Percentiles rank a stretch among this genome's conserved stretches.
Conservation (phyloP, 768 basidiomycete genomes). For the Xerocomellus dryophilus region DNA sequence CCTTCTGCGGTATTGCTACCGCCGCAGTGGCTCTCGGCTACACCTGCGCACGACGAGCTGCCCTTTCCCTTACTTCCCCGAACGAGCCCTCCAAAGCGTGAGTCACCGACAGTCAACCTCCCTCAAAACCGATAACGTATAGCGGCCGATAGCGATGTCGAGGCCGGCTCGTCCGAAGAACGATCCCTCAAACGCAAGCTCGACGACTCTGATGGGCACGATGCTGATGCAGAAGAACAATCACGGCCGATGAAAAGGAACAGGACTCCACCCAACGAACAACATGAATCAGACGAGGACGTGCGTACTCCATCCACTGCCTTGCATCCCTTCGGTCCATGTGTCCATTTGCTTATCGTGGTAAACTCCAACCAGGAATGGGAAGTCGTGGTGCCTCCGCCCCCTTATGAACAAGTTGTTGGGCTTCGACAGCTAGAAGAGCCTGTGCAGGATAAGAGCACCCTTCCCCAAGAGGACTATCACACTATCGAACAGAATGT, state of each 20-base stretch:
- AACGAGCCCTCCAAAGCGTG: conserved; percentile 26
- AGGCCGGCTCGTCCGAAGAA: conserved; percentile 26
- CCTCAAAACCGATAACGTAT: conserved; percentile 28
- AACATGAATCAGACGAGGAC: conserved; percentile 27
- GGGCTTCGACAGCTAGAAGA: conserved; percentile 10
- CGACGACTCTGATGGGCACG: conserved; percentile 24
- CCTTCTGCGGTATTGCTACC: conserved; percentile 55
- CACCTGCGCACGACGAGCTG: conserved; percentile 46
- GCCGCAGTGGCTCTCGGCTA: conserved; percentile 61
- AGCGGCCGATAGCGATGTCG: conserved; percentile 33
- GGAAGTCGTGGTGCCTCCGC: conserved; percentile 33
- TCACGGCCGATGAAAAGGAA: conserved; percentile 34
- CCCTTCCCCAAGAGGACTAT: conserved; percentile 1
- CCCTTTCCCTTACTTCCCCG: conserved; percentile 14
- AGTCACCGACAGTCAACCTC: conserved; percentile 31
- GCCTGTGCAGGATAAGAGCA: conserved; percentile 9
- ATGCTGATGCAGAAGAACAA: conserved; percentile 30
- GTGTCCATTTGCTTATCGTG: conserved; percentile 20
- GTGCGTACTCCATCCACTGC: conserved; percentile 15
- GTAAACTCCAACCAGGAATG: conserved; percentile 28
- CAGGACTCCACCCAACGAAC: conserved; percentile 41
- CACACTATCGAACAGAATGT: background rate
- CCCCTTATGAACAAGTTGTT: conserved; percentile 24
- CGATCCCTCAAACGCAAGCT: conserved; percentile 34
- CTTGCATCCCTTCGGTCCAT: background rate